Evolutionary conservation across 1,139 yeast genomes (phyloP), one percentile per base, ranked within the genome.

Genomic region (Hyphopichia khmerensis): DNA sequence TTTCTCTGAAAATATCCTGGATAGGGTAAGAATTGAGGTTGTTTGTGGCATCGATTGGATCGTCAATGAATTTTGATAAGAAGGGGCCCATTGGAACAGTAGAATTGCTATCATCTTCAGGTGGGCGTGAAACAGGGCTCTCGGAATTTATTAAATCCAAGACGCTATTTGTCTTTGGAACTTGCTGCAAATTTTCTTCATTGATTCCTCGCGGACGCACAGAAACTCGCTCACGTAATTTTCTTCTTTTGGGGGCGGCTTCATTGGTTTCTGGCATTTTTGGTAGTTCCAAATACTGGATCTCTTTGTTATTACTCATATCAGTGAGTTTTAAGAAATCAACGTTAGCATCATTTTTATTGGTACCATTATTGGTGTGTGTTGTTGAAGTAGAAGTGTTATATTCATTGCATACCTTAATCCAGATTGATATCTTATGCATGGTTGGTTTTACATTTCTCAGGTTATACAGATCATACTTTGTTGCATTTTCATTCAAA

Each of bases 351-450:
- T 44, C 35, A 11, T 27, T n/a, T 38, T 40, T 4, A 33, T 36
- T 26, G 32, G 42, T 35, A 15, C 27, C 36, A 27, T 19, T 29
- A 10, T 40, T 26, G 26, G 33, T 6, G 30, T 16, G 21, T 2
- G 27, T 11, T 7, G 17, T 14, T n/a, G 16, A 33, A 18, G 44
- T 35, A 2, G 42, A 33, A 13, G 37, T 30, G 15, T 47, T 46
- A 42, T 48, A 63, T 30, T 54, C 57, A 40, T 59, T 64, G 2
- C 78, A 72, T 15, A 74, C 62, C 37, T 59, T 65, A 65, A 77
- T 74, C 79, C 81, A 75, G 49, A 70, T 72, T 35, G 69, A 69
- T 31, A 76, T 68, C 42, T 75, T 65, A 13, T 65, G 58, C 41
- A 77, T 54, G n/a, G 76, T 67, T 30, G 62, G 60, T 2, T 66